These are phyloP conservation scores for Boletus sensibilis DNA, from an alignment of 768 basidiomycete species.

Conservation along the genomic window DNA sequence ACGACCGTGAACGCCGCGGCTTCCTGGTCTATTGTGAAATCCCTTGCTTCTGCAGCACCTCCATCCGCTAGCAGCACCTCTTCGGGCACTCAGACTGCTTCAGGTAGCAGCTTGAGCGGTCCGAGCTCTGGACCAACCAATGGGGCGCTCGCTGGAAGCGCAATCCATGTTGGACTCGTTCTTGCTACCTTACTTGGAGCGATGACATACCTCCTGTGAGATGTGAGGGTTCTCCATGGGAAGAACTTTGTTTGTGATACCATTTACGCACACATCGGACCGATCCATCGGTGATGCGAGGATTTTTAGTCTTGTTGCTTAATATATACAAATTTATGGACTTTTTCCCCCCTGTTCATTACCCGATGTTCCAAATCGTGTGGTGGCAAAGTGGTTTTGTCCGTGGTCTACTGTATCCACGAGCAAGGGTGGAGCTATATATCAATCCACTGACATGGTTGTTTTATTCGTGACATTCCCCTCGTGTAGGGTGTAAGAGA, in stretches of 20 bases:
- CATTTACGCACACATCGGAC: constrained; percentile 3
- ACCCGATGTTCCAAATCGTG: neutral
- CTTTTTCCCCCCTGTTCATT: neutral
- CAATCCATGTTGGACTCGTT: constrained; percentile 16
- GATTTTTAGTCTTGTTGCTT: neutral
- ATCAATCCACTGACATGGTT: no score
- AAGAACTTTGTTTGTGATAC: constrained; percentile 5
- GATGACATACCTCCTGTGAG: constrained; percentile 17
- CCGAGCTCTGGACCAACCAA: constrained; percentile 13
- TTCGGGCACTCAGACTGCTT: constrained; percentile 18
- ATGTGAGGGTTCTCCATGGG: neutral
- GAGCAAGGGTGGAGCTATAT: neutral
- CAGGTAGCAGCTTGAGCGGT: constrained; percentile 16
- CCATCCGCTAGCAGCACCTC: constrained; percentile 25
- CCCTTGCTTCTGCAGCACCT: constrained; percentile 46
- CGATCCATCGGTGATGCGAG: neutral
- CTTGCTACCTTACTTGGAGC: constrained; percentile 14
- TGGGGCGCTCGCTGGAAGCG: constrained; percentile 11
- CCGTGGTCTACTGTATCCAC: neutral
- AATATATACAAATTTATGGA: neutral
- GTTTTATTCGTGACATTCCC: neutral
- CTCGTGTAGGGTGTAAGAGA: neutral
- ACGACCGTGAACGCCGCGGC: constrained; percentile 43
- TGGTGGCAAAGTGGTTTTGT: neutral
- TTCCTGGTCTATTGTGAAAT: constrained; percentile 47